Evolutionary conservation across 768 basidiomycete species (phyloP).

Genomic region (Termitomyces sp.): DNA sequence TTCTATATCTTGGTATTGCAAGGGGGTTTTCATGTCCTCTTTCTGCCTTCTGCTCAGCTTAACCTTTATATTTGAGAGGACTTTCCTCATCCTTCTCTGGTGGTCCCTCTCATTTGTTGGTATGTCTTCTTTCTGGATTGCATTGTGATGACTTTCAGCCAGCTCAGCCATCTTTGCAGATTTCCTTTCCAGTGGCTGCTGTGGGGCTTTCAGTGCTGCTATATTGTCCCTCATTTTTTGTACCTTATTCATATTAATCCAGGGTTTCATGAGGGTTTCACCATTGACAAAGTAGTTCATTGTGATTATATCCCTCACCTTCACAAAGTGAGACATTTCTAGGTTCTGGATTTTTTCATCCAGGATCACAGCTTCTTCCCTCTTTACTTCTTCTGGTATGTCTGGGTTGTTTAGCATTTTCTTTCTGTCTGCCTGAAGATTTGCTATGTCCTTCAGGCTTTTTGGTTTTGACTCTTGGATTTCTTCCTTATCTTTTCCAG

Average conservation of each 20-base stretch:
- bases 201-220: not conserved
- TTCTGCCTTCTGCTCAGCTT: no score
- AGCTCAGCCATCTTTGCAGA: slow-evolving; percentile 5
- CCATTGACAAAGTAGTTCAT: slow-evolving; percentile 5
- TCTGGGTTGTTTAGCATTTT: no score
- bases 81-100: not conserved
- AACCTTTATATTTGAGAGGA: not conserved
- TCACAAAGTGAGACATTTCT: no score
- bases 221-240: slow-evolving; percentile 15
- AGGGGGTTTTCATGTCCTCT: no score
- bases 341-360: no score
- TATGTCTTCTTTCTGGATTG: not conserved
- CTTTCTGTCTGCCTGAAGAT: no score
- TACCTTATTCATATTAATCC: slow-evolving; percentile 8
- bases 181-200: not conserved
- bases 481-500: no score
- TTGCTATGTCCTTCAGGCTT: no score
- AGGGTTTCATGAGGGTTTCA: slow-evolving; percentile 12
- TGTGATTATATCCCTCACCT: no score
- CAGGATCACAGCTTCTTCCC: no score
- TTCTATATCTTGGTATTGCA: not conserved
- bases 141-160: slow-evolving; percentile 3
- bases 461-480: no score
- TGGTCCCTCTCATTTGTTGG: not conserved
- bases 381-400: no score